Percentiles rank a stretch among this genome's conserved stretches.
Conservation (phyloP, 2,329 filamentous ascomycete species). For the Alternaria postmessia region DNA sequence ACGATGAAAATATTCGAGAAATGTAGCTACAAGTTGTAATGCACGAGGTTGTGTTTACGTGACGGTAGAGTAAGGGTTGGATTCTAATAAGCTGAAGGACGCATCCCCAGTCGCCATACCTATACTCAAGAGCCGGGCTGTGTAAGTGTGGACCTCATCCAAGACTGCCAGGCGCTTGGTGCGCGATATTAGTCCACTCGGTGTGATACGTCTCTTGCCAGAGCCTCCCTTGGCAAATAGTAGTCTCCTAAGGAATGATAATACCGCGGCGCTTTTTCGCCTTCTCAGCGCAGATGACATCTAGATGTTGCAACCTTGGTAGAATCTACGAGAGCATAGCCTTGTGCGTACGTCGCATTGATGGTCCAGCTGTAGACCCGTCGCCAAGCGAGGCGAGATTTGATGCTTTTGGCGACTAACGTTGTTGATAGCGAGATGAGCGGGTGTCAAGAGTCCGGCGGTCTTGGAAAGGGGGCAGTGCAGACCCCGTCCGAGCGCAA, state of each 20-base stretch:
- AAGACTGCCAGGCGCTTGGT: slow-evolving; percentile 24
- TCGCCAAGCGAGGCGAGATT: slow-evolving; percentile 12
- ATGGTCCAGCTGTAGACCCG: background rate
- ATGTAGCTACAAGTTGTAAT: background rate
- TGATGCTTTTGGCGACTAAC: slow-evolving; percentile 8
- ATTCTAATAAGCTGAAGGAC: slow-evolving; percentile 6
- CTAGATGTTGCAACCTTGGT: slow-evolving; percentile 1
- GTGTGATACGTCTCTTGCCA: slow-evolving; percentile 15
- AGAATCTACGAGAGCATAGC: slow-evolving; percentile 8
- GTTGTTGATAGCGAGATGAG: slow-evolving; percentile 14
- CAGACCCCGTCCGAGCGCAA: slow-evolving; percentile 12
- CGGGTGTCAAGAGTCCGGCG: slow-evolving; percentile 15
- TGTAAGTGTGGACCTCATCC: slow-evolving; percentile 20
- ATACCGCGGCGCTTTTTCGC: slow-evolving; percentile 4
- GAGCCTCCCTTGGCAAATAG: slow-evolving; percentile 17
- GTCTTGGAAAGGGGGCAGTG: slow-evolving; percentile 24
- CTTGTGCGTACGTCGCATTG: background rate
- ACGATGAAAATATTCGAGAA: background rate
- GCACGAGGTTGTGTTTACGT: background rate
- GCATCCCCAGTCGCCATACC: slow-evolving; percentile 17
- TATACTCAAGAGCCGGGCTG: slow-evolving; percentile 22
- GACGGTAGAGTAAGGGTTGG: background rate
- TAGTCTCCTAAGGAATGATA: background rate
- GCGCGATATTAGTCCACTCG: slow-evolving; percentile 17
- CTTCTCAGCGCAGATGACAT: slow-evolving; percentile 5